phyloP scores from a whole-genome alignment of 345 rosid genomes.

The Bruguiera parviflora region DNA sequence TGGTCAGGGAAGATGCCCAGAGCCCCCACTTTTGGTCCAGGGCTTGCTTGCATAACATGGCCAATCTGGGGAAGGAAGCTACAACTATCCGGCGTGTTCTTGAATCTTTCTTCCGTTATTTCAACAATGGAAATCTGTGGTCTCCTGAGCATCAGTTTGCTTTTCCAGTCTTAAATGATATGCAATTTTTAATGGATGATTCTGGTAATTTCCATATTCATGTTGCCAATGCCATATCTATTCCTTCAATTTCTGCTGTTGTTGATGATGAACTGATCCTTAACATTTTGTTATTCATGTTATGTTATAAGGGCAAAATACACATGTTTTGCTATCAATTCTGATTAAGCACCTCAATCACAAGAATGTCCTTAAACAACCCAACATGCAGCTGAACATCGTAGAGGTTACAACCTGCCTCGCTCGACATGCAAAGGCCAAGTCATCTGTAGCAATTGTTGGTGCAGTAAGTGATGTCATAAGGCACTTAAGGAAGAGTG shows the following conservation, averaged over 20 bases:
- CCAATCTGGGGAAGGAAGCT: constrained; percentile 84
- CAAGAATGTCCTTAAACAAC: constrained; percentile 77
- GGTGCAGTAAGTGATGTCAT: constrained; percentile 75
- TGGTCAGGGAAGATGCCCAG: constrained; percentile 59
- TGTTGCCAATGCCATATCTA: not conserved
- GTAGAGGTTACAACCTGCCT: constrained; percentile 70
- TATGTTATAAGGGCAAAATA: constrained; percentile 58
- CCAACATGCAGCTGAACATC: constrained; percentile 71
- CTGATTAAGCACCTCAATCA: constrained; percentile 94
- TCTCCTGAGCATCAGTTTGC: constrained; percentile 75
- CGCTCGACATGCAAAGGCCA: constrained; percentile 58
- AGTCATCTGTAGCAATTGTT: constrained; percentile 69
- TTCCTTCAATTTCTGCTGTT: constrained; percentile 4
- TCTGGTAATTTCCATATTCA: constrained; percentile 41
- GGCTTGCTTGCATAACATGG: constrained; percentile 91
- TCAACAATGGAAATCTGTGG: constrained; percentile 69
- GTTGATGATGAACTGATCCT: constrained; percentile 8
- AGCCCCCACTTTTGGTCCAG: constrained; percentile 92
- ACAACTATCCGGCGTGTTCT: constrained; percentile 79
- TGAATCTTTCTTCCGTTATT: constrained; percentile 86
- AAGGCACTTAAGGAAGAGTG: constrained; percentile 86
- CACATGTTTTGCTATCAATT: constrained; percentile 76
- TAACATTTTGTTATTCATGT: constrained; percentile 3
- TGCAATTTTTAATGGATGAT: constrained; percentile 74
- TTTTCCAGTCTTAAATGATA: constrained; percentile 70